phyloP scores from a whole-genome alignment of 108 stramenopile species.

The Epithemia pelagica region DNA sequence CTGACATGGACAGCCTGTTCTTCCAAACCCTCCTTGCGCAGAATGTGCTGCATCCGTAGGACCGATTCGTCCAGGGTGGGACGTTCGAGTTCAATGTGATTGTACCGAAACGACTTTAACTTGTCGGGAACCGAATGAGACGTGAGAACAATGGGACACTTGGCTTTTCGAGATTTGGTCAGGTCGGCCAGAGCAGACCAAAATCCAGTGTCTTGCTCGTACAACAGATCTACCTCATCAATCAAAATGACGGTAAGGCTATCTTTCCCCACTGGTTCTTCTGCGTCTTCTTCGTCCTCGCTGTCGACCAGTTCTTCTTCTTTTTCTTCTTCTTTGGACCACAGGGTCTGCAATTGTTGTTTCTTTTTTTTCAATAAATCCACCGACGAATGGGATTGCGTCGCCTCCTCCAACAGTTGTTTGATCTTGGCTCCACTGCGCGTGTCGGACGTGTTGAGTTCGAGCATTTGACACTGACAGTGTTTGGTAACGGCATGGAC shows the following conservation, averaged over 20 bases:
- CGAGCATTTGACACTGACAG: conserved; percentile 52
- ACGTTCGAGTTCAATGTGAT: conserved; percentile 21
- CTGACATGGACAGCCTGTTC: conserved; percentile 8
- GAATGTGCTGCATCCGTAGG: conserved; percentile 29
- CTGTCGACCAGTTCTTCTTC: conserved; percentile 18
- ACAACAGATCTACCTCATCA: conserved; percentile 79
- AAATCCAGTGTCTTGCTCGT: conserved; percentile 70
- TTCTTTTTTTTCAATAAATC: conserved; percentile 20
- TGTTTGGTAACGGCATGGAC: conserved; percentile 63
- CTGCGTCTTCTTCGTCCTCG: conserved; percentile 26
- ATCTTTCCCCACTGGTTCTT: conserved; percentile 15
- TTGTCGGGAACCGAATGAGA: conserved; percentile 32
- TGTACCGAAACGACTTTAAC: conserved; percentile 27
- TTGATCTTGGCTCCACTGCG: conserved; percentile 51
- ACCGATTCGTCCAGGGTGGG: conserved; percentile 53
- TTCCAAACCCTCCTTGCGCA: conserved; percentile 30
- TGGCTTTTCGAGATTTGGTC: conserved; percentile 44
- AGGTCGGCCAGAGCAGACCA: conserved; percentile 60
- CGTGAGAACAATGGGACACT: conserved; percentile 78
- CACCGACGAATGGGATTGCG: conserved; percentile 62
- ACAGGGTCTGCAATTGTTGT: conserved; percentile 44
- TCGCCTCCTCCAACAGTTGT: conserved; percentile 65
- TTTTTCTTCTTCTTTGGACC: conserved; percentile 33
- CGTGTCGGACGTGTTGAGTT: conserved; percentile 61
- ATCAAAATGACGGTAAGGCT: conserved; percentile 65